Base-by-base conservation (phyloP, 495 filamentous ascomycete species). In the Aspergillus sclerotiicarbonarius region DNA sequence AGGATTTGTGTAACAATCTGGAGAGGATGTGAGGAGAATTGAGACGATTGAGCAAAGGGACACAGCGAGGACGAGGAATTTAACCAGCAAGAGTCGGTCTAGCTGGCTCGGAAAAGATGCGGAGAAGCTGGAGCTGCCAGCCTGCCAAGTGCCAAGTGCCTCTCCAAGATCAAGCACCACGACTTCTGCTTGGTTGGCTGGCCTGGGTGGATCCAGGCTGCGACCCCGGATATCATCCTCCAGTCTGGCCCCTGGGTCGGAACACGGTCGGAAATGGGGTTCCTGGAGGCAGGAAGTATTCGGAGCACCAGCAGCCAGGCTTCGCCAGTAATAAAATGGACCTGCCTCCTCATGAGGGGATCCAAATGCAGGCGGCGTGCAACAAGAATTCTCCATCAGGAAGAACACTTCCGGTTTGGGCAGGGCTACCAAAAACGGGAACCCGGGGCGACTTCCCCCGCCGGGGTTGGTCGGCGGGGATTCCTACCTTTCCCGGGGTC, bases 71-170 rank as follows among this genome's bases (percentile, higher is more conserved):
- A 37, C 29, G 47, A 19, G 19, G 45, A 58, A 58, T 54, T 54
- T 57, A 58, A 47, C 44, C 20, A 53, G 48, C 33, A 43, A 62
- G 55, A 43, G 61, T 57, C 57, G 56, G 57, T 62, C 56, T 59
- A 35, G 25, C 48, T 25, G 53, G 21, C 37, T 37, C 25, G 57
- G 61, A 56, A 49, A 13, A 58, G 49, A 29, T 51, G 54, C 44
- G 56, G 50, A 59, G 47, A 30, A 51, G 47, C 47, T 50, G 47
- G 47, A 50, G 47, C 47, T 50, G 47, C 47, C 16, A 31, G 12
- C 6, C 18, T 30, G 25, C 46, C 9, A 25, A 25, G 10, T 33
- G 31, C 6, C 31, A 37, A 10, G 45, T 30, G 44, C 30, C n/a
- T n/a, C n/a, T n/a, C n/a, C n/a, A 51, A 25, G 15, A 53, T 19